Evolutionary conservation across 495 filamentous ascomycete genomes (phyloP), one percentile per base, ranked within the genome.

Genomic region (Clohesyomyces aquaticus): DNA sequence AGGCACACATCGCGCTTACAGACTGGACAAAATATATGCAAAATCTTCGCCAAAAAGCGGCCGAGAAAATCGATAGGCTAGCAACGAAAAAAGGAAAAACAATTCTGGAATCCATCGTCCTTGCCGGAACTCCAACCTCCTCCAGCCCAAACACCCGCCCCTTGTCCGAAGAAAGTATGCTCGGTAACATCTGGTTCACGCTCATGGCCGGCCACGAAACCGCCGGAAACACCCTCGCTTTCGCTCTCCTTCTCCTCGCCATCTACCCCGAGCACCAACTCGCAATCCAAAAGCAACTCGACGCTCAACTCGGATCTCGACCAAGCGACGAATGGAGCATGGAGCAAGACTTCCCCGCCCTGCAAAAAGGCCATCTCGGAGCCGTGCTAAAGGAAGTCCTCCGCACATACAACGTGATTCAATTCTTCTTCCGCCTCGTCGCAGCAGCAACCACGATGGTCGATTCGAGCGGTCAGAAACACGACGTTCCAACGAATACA

Each of bases 121-220:
- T 61, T 16, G 27, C 58, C 9, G 58, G 26, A 18, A 26, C 29
- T 16, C 38, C 41, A 29, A 35, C 46, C 18, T 26, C 46, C 3
- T 9, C 47, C 8, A 19, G 28, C 12, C 38, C 21, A 19, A 53
- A 18, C 29, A 41, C 41, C 28, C 28, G 14, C n/a, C n/a, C n/a
- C 32, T 38, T 38, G 32, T 38, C 32, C 6, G 6, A 38, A 38
- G 32, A 38, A 6, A 14, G 14, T 6, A 14, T 38, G 6, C 32
- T 38, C 14, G 51, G 51, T 3, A 63, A 63, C 26, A 57, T 56
- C 14, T 63, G 55, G 11, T 56, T 63, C 43, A 47, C 29, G 1
- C 14, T 63, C 26, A 28, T 63, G 1, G 51, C 52, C 32, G 60
- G 60, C 1, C 52, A 63, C 21, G 52, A 57, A 8, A 63, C 60